A percentile compares a stretch with the other conserved stretches of the same genome.
Evolutionary conservation across 306 rosid genomes (phyloP).

Genomic region (Prunus dulcis): DNA sequence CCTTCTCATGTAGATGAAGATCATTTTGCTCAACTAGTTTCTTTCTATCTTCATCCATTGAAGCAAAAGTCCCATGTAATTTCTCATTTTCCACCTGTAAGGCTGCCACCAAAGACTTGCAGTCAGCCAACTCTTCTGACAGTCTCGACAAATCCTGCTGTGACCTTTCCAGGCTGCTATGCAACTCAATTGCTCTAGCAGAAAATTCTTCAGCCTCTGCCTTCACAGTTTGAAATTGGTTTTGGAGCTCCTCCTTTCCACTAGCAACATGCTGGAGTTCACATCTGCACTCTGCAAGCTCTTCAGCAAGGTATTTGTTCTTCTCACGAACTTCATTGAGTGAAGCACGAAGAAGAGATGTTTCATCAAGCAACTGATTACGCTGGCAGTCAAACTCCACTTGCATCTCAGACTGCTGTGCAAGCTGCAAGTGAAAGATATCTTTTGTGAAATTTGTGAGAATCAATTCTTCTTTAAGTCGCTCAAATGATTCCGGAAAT

Average conservation of each 20-base stretch:
- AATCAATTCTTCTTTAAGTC: constrained; percentile 71
- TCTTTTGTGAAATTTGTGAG: constrained; percentile 57
- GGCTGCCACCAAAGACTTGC: constrained; percentile 54
- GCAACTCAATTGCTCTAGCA: constrained; percentile 53
- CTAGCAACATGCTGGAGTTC: constrained; percentile 50
- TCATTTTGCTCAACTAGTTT: constrained; percentile 55
- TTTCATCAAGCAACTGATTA: constrained; percentile 43
- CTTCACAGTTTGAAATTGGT: constrained; percentile 41
- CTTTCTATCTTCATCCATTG: constrained; percentile 43
- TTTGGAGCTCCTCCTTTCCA: constrained; percentile 54
- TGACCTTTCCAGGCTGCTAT: constrained; percentile 50
- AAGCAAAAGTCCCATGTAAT: constrained; percentile 44
- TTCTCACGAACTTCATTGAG: constrained; percentile 45
- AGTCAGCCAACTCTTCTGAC: constrained; percentile 59
- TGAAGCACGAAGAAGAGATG: constrained; percentile 47
- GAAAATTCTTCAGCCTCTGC: constrained; percentile 58
- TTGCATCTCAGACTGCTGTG: constrained; percentile 59
- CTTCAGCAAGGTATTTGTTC: constrained; percentile 61
- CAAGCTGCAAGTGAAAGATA: constrained; percentile 53
- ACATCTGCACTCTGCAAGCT: constrained; percentile 54
- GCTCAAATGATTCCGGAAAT: constrained; percentile 47
- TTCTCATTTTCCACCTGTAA: constrained; percentile 62
- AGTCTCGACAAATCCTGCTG: constrained; percentile 49
- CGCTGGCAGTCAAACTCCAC: constrained; percentile 49
- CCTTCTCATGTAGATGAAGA: constrained; percentile 42